These are phyloP conservation scores for Eimeria maxima DNA, from an alignment of 169 alveolate genomes.

Conservation along the genomic window DNA sequence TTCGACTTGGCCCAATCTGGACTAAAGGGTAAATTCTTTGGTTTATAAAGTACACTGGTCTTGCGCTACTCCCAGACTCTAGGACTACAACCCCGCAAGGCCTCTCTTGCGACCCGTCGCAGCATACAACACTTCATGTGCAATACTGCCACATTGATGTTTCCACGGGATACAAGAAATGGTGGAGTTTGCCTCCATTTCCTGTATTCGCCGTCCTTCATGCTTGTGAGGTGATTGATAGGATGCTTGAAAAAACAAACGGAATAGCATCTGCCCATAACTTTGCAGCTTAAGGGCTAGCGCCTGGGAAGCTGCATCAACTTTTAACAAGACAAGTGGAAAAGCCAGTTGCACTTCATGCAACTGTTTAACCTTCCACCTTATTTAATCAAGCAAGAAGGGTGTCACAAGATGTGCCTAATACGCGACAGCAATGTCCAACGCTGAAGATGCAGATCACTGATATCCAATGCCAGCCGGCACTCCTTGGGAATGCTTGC, in stretches of 20 bases:
- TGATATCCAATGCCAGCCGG: slow-evolving; percentile 5
- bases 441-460: neutral
- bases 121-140: neutral
- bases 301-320: neutral
- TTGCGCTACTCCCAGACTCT: neutral
- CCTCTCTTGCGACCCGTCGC: too few relatives aligned
- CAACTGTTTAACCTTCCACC: neutral
- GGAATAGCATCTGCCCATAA: neutral
- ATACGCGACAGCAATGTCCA: neutral
- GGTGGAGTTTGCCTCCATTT: neutral
- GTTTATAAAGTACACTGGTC: neutral
- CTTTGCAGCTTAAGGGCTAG: too few relatives aligned
- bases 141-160: neutral
- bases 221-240: neutral
- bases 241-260: neutral
- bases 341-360: neutral
- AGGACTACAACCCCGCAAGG: too few relatives aligned
- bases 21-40: too few relatives aligned
- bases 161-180: too few relatives aligned
- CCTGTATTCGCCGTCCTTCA: neutral
- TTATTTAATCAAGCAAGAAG: neutral
- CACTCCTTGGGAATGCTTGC: slow-evolving; percentile 18
- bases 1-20: too few relatives aligned
- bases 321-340: neutral
- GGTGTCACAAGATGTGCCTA: neutral